Evolutionary conservation across 2,329 filamentous ascomycete genomes (phyloP), one percentile per base, ranked within the genome.

Genomic region (Epichloe hybrida): DNA sequence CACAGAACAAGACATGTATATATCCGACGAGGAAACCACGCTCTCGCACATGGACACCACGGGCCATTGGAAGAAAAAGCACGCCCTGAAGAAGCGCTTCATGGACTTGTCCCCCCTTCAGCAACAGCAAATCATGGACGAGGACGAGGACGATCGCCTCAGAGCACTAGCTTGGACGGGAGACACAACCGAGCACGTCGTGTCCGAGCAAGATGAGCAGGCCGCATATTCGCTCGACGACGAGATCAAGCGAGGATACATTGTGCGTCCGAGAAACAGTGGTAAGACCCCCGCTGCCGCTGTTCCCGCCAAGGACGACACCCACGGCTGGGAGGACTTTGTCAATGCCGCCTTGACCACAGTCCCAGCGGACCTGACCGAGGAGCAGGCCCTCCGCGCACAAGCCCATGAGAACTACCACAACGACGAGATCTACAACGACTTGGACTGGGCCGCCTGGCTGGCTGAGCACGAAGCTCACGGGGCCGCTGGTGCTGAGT

Each of bases 1-100:
- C 2, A 69, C 64, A 9, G 62, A 70, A 47, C 70, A 75, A 46
- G 72, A 79, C 59, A 68, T 74, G 56, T 74, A 76, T 59, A 70
- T 80, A 58, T 69, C 65, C 11, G 72, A 79, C 57, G 68, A 72
- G 44, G 73, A 74, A 31, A 52, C 58, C 37, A 58, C 58, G 23
- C 57, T 69, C 21, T 54, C 50, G 6, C 55, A 63, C 43, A 57
- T 65, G 41, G 66, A 68, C 53, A 68, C 59, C 5, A 59, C 49
- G 27, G 57, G 54, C 49, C 68, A 71, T 58, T 76, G 72, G 72
- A 64, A 64, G 57, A 64, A 59, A 34, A 69, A 68, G 57, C 72
- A 76, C 50, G 66, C 65, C 35, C 61, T 68, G 54, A 75, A 76
- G 62, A 69, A 67, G 50, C 64, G 64, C 4, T 77, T 71, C 68